Evolutionary conservation across 441 rosid species (phyloP), one percentile per base, ranked within the genome.

Genomic region (Erodium texanum): DNA sequence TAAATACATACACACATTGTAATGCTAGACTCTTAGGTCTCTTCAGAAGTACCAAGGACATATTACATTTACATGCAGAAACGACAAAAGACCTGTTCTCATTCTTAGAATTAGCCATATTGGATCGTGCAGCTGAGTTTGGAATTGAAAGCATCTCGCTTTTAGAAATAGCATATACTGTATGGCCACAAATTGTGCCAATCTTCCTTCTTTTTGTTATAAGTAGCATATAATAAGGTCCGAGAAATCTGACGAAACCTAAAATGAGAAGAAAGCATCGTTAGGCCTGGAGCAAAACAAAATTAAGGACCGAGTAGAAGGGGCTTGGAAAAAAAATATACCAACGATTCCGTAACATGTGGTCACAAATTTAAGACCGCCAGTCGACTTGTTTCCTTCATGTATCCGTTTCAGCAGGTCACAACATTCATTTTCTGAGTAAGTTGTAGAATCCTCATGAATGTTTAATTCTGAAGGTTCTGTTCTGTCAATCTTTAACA

Each of bases 71-170:
- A 88, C 88, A 83, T 74, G 84, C 82, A 84, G 76, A 80, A 86
- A 81, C 76, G 80, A 83, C 89, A 83, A 82, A 83, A 85, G 82
- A 88, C 94, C 91, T 88, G 85, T 83, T 88, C 79, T 86, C 94
- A 61, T 82, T 80, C 80, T 79, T 86, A 83, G 87, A 82, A 81
- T 82, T 68, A 85, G 84, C 87, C 89, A 88, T 77, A 81, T 78
- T 80, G 79, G 81, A 73, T 66, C 71, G 84, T 76, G 80, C 80
- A 74, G 82, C 76, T 27, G 87, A 75, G 71, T 85, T 76, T 43
- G 87, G 84, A 43, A 88, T 76, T 29, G 84, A 70, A 65, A 88
- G 82, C 67, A 86, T 85, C 74, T 71, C 77, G 77, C 88, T 85
- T 80, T 82, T 88, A 62, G 83, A 71, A 27, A 86, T 77, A 65